Evolutionary conservation across 768 basidiomycete genomes (phyloP).

Genomic region (Tylopilus sp.): DNA sequence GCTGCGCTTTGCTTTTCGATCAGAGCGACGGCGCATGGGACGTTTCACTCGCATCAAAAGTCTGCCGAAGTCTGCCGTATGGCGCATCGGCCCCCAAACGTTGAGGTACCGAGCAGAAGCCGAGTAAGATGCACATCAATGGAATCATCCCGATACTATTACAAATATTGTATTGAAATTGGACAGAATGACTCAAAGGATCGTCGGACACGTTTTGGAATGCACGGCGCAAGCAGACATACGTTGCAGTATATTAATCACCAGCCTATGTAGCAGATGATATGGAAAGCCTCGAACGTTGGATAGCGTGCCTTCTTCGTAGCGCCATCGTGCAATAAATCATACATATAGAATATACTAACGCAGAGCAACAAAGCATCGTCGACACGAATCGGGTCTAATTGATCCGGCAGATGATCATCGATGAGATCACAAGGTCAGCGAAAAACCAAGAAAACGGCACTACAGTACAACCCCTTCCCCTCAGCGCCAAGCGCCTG

Average conservation of each 20-base stretch:
- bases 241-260: neutral
- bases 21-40: neutral
- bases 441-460: neutral
- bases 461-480: neutral
- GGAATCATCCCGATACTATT: neutral
- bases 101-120: no score
- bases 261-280: neutral
- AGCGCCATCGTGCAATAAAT: neutral
- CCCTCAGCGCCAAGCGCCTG: constrained; percentile 12
- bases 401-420: neutral
- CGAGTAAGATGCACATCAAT: neutral
- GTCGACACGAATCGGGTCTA: neutral
- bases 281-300: no score
- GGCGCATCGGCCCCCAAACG: no score
- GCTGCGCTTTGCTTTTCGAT: neutral
- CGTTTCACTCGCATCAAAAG: neutral
- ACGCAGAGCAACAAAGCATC: neutral
- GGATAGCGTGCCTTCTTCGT: constrained; percentile 3
- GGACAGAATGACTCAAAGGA: neutral
- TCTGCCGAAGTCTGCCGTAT: no score
- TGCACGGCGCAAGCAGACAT: neutral
- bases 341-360: neutral
- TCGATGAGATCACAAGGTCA: neutral
- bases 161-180: neutral
- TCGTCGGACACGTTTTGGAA: neutral